These are phyloP conservation scores for Calonectria henricotiae DNA, from an alignment of 2,329 filamentous ascomycete genomes.

Conservation along the genomic window DNA sequence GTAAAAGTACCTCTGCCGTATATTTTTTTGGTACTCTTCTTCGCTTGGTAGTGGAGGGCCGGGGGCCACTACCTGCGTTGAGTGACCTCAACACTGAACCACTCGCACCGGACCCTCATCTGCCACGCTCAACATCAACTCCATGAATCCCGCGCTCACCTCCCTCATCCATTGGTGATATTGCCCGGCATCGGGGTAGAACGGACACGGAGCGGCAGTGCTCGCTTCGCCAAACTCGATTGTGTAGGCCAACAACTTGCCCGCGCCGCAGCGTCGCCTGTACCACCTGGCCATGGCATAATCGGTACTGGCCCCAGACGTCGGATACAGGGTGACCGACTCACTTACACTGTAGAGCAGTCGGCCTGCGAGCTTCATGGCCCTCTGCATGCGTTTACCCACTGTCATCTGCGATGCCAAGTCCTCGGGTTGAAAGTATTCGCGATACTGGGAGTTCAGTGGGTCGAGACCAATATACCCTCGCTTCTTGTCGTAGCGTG, in stretches of 20 bases:
- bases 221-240: slow-evolving; percentile 64
- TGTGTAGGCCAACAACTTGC: slow-evolving; percentile 62
- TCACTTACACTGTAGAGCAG: slow-evolving; percentile 60
- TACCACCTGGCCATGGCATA: slow-evolving; percentile 66
- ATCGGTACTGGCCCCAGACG: slow-evolving; percentile 64
- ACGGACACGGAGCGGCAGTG: slow-evolving; percentile 55
- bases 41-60: neutral
- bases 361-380: slow-evolving; percentile 61
- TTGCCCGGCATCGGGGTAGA: slow-evolving; percentile 64
- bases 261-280: slow-evolving; percentile 52
- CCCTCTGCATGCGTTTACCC: slow-evolving; percentile 56
- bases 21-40: neutral
- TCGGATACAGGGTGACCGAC: slow-evolving; percentile 64
- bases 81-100: slow-evolving; percentile 40
- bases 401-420: slow-evolving; percentile 55
- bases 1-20: neutral
- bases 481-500: slow-evolving; percentile 67
- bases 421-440: slow-evolving; percentile 63
- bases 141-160: slow-evolving; percentile 66
- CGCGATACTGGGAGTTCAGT: slow-evolving; percentile 59
- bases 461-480: slow-evolving; percentile 62
- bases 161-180: slow-evolving; percentile 65
- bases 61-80: neutral
- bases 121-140: slow-evolving; percentile 59
- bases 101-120: slow-evolving; percentile 38